Evolutionary conservation across 2,329 filamentous ascomycete species (phyloP).

Genomic region (Cladosporium sp.): DNA sequence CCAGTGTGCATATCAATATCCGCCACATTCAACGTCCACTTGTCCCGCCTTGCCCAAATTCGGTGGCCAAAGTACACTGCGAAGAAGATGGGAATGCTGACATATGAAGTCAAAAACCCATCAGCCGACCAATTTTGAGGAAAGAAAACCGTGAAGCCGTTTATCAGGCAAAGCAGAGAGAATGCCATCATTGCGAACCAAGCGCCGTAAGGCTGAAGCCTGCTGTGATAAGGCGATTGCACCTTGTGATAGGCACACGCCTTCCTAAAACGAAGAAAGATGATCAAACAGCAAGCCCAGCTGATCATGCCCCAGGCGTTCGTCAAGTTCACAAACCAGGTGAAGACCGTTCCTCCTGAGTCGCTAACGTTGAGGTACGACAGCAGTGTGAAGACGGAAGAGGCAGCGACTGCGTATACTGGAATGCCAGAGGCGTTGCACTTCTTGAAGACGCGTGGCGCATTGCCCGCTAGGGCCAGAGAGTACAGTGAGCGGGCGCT

Average conservation of each 20-base stretch:
- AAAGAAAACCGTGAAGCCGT: slow-evolving; percentile 71
- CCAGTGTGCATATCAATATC: slow-evolving; percentile 50
- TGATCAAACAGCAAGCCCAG: slow-evolving; percentile 61
- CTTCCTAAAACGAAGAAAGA: slow-evolving; percentile 63
- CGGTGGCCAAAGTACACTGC: slow-evolving; percentile 49
- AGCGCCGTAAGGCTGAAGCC: slow-evolving; percentile 54
- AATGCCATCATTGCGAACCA: slow-evolving; percentile 55
- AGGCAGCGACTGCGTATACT: slow-evolving; percentile 27
- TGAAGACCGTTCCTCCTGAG: slow-evolving; percentile 62
- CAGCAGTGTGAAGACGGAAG: slow-evolving; percentile 32
- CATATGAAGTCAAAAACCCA: slow-evolving; percentile 60
- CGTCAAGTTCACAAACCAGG: slow-evolving; percentile 65
- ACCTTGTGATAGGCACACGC: slow-evolving; percentile 51
- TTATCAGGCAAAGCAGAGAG: slow-evolving; percentile 58
- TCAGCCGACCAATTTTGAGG: slow-evolving; percentile 56
- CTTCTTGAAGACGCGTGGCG: slow-evolving; percentile 48
- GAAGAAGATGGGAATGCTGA: slow-evolving; percentile 59
- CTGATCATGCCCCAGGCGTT: slow-evolving; percentile 71
- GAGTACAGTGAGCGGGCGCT: slow-evolving; percentile 48
- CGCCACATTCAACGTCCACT: slow-evolving; percentile 45
- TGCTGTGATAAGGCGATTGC: background rate
- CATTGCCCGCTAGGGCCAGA: slow-evolving; percentile 57
- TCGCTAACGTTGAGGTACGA: slow-evolving; percentile 39
- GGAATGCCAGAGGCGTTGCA: slow-evolving; percentile 22
- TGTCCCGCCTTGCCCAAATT: slow-evolving; percentile 41